Conservation (phyloP, 495 filamentous ascomycete genomes). For the Podospora australis region DNA sequence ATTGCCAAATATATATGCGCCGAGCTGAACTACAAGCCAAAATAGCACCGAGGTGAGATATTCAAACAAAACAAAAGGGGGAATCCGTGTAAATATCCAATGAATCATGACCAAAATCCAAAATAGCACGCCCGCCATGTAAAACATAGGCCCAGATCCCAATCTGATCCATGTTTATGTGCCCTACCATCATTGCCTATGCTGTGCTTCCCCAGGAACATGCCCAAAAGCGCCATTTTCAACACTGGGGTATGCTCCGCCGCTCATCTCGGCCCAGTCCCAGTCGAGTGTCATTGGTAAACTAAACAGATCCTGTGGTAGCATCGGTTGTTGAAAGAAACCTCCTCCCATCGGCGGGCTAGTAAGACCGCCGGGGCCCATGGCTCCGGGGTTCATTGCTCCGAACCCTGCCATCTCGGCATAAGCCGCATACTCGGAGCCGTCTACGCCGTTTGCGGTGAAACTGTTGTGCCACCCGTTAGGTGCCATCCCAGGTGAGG, state of each 20-base stretch:
- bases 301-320: constrained; percentile 95
- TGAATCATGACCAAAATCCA: background rate
- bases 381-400: constrained; percentile 14
- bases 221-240: constrained; percentile 44
- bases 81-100: background rate
- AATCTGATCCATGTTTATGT: background rate
- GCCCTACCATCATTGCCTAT: background rate
- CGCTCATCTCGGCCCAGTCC: constrained; percentile 93
- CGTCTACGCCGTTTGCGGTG: constrained; percentile 8
- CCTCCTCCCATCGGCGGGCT: constrained; percentile 30
- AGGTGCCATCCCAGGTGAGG: constrained; percentile 28
- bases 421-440: constrained; percentile 39
- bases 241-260: constrained; percentile 44
- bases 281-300: constrained; percentile 96
- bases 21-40: too few species aligned
- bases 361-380: constrained; percentile 25
- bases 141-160: background rate
- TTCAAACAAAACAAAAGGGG: constrained; percentile 1
- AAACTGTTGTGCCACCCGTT: constrained; percentile 27
- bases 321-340: constrained; percentile 71
- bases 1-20: too few species aligned
- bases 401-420: constrained; percentile 43
- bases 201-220: background rate
- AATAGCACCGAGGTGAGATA: too few species aligned
- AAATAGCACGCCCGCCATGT: background rate